Base-by-base conservation (phyloP, 345 rosid genomes). In the Mallotus nudiflorus region DNA sequence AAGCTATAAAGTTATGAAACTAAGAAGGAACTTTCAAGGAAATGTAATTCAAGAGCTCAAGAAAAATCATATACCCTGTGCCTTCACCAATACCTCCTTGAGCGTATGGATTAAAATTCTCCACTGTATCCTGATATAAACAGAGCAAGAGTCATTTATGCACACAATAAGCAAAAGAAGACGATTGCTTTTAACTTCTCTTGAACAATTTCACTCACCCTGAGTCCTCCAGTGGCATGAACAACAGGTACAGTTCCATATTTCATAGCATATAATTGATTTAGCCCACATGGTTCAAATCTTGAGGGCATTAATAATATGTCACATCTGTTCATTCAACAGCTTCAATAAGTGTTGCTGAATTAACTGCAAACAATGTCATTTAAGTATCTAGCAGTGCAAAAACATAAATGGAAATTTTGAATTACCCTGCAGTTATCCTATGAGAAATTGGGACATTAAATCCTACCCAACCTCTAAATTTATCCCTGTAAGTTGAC, bases 391-490 rank as follows among this genome's bases (percentile, higher is more conserved):
- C 33, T 6, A 54, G 29, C 14, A 63, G 48, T 54, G 46, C 15
- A 39, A 33, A 20, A 64, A 56, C 31, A 9, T 51, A 25, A 33
- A 18, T 12, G 57, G 44, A 75, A 75, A 25, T 25, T 55, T 53
- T 50, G 56, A 33, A 66, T 81, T 90, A 94, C 97, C 98, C 97
- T 33, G 98, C 96, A 6, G 98, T 94, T 74, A 94, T 94, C 72
- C 86, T 81, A 78, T 94, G 98, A 71, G 98, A 91, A 76, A 91
- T 80, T 35, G 97, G 96, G 74, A 94, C 90, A 67, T 86, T 86
- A 69, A 94, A 94, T 61, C 98, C 97, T 74, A 94, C 97, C 98
- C 98, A 94, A 48, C 97, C 97, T 28, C 98, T 89, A 45, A 88
- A 91, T 72, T 90, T 90, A 71, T 94, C 90, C 77, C 29, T 85